A percentile compares a stretch with the other conserved stretches of the same genome.
Evolutionary conservation across 768 basidiomycete genomes (phyloP).

Genomic region (Mycena polygramma): DNA sequence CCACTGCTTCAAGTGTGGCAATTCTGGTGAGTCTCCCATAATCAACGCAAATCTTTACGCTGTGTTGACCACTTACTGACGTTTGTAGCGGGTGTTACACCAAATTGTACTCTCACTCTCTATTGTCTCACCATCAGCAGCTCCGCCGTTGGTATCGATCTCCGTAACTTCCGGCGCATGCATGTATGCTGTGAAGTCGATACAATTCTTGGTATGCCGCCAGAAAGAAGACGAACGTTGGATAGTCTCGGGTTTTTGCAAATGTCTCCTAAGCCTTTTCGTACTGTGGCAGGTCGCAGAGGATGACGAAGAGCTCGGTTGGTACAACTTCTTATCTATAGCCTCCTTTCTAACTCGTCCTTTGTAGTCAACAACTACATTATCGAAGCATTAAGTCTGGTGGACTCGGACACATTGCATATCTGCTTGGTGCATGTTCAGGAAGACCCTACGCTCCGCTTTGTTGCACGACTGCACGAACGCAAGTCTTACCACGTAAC

Average conservation of each 20-base stretch:
- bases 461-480: slow-evolving; percentile 49
- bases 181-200: slow-evolving; percentile 18
- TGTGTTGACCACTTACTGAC: background rate
- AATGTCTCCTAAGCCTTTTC: slow-evolving; percentile 47
- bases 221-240: slow-evolving; percentile 32
- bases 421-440: slow-evolving; percentile 38
- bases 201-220: slow-evolving; percentile 9
- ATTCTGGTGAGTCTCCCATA: slow-evolving; percentile 39
- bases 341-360: background rate
- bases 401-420: slow-evolving; percentile 35
- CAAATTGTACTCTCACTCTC: slow-evolving; percentile 36
- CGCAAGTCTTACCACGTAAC: slow-evolving; percentile 39
- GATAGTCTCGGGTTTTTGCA: slow-evolving; percentile 40
- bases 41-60: background rate
- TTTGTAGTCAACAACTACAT: slow-evolving; percentile 48
- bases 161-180: slow-evolving; percentile 45
- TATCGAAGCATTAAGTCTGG: slow-evolving; percentile 48
- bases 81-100: slow-evolving; percentile 44
- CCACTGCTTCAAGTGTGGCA: slow-evolving; percentile 38
- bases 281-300: slow-evolving; percentile 37
- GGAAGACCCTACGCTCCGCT: slow-evolving; percentile 40
- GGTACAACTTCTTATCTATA: slow-evolving; percentile 37
- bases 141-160: slow-evolving; percentile 27
- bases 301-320: slow-evolving; percentile 37
- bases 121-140: slow-evolving; percentile 31